Base-by-base conservation (phyloP, 1,284 basidiomycete genomes). In the Rhodotorula mucilaginosa region DNA sequence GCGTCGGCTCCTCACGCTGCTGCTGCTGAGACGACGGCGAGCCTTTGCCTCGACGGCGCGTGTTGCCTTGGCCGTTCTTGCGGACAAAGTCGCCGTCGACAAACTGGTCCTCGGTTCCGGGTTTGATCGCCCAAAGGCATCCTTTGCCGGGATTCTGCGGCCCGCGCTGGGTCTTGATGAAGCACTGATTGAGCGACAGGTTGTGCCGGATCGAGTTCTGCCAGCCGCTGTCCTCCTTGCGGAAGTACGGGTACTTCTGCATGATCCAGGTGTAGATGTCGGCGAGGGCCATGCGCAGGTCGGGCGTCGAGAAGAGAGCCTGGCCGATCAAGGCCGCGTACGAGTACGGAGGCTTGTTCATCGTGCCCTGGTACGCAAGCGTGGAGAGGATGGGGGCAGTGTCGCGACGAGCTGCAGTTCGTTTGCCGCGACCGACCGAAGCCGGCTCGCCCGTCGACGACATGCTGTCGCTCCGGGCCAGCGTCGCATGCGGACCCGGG, bases 241-340 rank as follows among this genome's bases (percentile, higher is more conserved):
- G 93, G 84, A 93, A 99, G 80, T 89, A 89, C 0, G 96, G 94
- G 81, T 93, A 95, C 7, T 92, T 92, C 54, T 90, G 91, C 70
- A 91, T 92, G 79, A 99, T 96, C 86, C 89, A 99, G 78, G 91
- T 89, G 80, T 98, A 98, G 73, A 99, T 96, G 80, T 98, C 94
- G 78, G 95, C 92, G 34, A 98, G 85, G 0, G 93, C 93, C 48
- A 98, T 87, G 52, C 91, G 89, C 76, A 92, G 90, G 52, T 90
- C 87, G 0, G 88, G 86, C 1, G 92, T 93, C 19, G 91, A 90
- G 68, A 95, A 85, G 73, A 98, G 89, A 12, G 96, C 96, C 78
- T 95, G 93, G 7, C 96, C 96, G 74, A 99, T 94, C 65, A 98
- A 87, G 8, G 93, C 95, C 4, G 96, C 95, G 79, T 98, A 98